Conservation (phyloP, 257 asterid genomes). For the Solanum corneliomulleri region DNA sequence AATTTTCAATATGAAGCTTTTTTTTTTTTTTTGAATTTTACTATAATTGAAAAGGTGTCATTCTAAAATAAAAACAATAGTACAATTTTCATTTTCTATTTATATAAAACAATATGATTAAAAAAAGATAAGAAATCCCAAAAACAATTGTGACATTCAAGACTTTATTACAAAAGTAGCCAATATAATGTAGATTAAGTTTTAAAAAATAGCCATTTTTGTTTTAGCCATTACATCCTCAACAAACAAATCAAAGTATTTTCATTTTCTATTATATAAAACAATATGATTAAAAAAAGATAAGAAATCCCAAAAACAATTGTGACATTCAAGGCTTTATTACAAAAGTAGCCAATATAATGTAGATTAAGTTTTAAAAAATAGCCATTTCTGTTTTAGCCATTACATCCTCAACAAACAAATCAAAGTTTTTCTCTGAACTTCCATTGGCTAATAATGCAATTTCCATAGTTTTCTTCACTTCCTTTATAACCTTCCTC, state of each 20-base stretch:
- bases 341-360: background rate
- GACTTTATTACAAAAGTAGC: background rate
- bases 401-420: conserved; percentile 28
- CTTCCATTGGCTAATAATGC: background rate
- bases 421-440: conserved; percentile 2
- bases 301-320: background rate
- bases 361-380: background rate
- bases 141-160: background rate
- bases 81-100: background rate
- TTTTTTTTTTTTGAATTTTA: background rate
- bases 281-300: background rate
- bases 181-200: background rate
- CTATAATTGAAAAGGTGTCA: background rate
- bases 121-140: background rate
- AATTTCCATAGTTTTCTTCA: background rate
- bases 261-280: background rate
- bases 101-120: background rate
- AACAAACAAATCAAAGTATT: conserved; percentile 17
- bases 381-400: background rate
- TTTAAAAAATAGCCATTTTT: background rate
- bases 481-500: conserved; percentile 16
- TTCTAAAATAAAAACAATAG: background rate
- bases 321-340: background rate
- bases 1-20: background rate
- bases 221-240: conserved; percentile 20